These are phyloP conservation scores for Akanthomyces dipterigenus DNA, from an alignment of 2,329 filamentous ascomycete genomes.

Conservation along the genomic window DNA sequence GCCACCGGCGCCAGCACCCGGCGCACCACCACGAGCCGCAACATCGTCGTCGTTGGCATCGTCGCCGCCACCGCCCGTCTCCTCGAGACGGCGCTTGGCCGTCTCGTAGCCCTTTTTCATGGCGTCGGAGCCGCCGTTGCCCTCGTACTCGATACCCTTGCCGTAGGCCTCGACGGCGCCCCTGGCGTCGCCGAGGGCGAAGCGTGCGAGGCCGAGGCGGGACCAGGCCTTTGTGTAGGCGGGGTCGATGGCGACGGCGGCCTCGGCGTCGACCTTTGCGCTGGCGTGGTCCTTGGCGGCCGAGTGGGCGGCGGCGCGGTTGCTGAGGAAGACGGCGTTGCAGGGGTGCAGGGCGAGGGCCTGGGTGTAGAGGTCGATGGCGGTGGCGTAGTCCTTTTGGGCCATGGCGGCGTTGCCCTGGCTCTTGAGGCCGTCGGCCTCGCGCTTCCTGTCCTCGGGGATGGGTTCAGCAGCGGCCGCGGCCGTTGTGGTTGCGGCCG, in stretches of 20 bases:
- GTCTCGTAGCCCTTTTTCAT: slow-evolving; percentile 98
- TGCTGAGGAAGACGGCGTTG: slow-evolving; percentile 96
- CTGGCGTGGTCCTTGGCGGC: slow-evolving; percentile 77
- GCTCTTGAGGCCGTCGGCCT: slow-evolving; percentile 83
- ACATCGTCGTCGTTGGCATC: slow-evolving; percentile 28
- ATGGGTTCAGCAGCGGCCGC: slow-evolving; percentile 28
- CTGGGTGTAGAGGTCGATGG: slow-evolving; percentile 82
- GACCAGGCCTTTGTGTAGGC: slow-evolving; percentile 98
- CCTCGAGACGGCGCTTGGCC: slow-evolving; percentile 78
- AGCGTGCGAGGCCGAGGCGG: slow-evolving; percentile 81
- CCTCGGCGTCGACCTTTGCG: slow-evolving; percentile 81
- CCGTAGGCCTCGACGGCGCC: slow-evolving; percentile 93
- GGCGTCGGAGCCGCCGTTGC: slow-evolving; percentile 86
- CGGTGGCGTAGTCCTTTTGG: slow-evolving; percentile 76
- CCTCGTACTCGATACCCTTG: slow-evolving; percentile 88
- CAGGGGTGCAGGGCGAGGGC: slow-evolving; percentile 73
- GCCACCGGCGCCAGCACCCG: slow-evolving; percentile 46
- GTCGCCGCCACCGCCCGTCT: slow-evolving; percentile 53
- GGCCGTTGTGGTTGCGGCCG: slow-evolving; percentile 30
- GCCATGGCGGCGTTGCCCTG: slow-evolving; percentile 94
- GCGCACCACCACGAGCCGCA: slow-evolving; percentile 45
- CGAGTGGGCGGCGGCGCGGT: slow-evolving; percentile 90
- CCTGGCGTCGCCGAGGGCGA: slow-evolving; percentile 83
- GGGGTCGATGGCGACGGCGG: slow-evolving; percentile 80
- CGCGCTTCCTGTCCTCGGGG: slow-evolving; percentile 58